Percentiles rank a stretch among this genome's conserved stretches.
Conservation (phyloP, 768 basidiomycete species). For the Obba rivulosa region DNA sequence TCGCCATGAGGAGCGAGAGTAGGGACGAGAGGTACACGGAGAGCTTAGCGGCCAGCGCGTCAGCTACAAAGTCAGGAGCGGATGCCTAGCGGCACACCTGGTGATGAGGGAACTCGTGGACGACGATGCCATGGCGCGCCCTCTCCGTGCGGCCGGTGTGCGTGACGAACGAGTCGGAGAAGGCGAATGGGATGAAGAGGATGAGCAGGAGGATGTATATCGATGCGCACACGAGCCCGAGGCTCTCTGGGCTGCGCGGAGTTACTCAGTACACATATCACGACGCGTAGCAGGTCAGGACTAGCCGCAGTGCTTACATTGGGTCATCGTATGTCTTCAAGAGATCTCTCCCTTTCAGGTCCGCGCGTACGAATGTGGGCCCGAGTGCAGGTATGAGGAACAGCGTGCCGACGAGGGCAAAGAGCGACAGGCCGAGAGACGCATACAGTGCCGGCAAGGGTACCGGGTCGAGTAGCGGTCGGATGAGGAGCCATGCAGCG, state of each 20-base stretch:
- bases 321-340: constrained; percentile 74
- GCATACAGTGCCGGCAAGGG: constrained; percentile 74
- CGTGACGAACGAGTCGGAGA: constrained; percentile 63
- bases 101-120: constrained; percentile 72
- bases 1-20: constrained; percentile 88
- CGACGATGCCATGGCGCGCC: constrained; percentile 54
- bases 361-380: constrained; percentile 72
- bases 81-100: constrained; percentile 43
- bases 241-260: constrained; percentile 77
- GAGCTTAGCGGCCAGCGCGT: constrained; percentile 41
- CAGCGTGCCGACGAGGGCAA: constrained; percentile 73
- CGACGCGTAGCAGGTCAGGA: constrained; percentile 2
- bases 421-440: constrained; percentile 77
- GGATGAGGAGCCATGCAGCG: constrained; percentile 66
- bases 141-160: constrained; percentile 35
- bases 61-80: neutral
- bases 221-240: constrained; percentile 85
- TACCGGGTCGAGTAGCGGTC: constrained; percentile 64
- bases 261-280: constrained; percentile 1
- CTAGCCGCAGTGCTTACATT: no score
- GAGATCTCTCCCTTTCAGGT: constrained; percentile 81
- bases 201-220: constrained; percentile 85
- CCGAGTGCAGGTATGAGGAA: constrained; percentile 82
- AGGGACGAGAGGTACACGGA: constrained; percentile 90
- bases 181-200: constrained; percentile 94